phyloP scores from a whole-genome alignment of 768 basidiomycete species.

The Termitomyces sp. region DNA sequence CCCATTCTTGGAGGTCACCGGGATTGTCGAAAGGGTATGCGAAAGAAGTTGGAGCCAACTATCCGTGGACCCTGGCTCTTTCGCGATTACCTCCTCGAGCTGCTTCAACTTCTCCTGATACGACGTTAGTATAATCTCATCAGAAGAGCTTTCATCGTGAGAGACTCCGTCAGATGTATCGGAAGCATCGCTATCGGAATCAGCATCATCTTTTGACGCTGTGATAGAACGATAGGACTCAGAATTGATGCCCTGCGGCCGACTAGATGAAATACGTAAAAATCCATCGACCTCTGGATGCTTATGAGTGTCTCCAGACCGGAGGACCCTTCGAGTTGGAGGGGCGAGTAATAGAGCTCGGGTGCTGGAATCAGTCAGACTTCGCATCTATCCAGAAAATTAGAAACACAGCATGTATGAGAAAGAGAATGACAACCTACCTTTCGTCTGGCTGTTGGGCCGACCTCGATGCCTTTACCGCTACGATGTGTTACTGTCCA shows the following conservation, averaged over 20 bases:
- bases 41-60: slow-evolving; percentile 64
- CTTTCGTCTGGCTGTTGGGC: slow-evolving; percentile 35
- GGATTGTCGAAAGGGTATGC: slow-evolving; percentile 58
- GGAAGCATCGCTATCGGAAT: slow-evolving; percentile 20
- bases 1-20: slow-evolving; percentile 63
- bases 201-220: slow-evolving; percentile 18
- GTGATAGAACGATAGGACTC: slow-evolving; percentile 51
- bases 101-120: slow-evolving; percentile 54
- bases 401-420: background rate
- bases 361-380: slow-evolving; percentile 53
- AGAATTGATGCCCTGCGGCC: slow-evolving; percentile 21
- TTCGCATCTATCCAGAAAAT: slow-evolving; percentile 31
- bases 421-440: slow-evolving; percentile 21
- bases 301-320: slow-evolving; percentile 32
- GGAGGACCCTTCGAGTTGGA: slow-evolving; percentile 44
- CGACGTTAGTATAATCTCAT: slow-evolving; percentile 39
- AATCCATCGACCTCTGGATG: slow-evolving; percentile 67
- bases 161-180: slow-evolving; percentile 8
- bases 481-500: slow-evolving; percentile 42
- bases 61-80: slow-evolving; percentile 45
- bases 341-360: slow-evolving; percentile 48
- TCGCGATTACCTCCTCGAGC: slow-evolving; percentile 50
- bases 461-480: slow-evolving; percentile 57
- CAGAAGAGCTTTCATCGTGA: slow-evolving; percentile 30
- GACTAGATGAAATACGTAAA: slow-evolving; percentile 48